Base-by-base conservation (phyloP, 192 early-diverging fungal species). In the Coemansia sp. region DNA sequence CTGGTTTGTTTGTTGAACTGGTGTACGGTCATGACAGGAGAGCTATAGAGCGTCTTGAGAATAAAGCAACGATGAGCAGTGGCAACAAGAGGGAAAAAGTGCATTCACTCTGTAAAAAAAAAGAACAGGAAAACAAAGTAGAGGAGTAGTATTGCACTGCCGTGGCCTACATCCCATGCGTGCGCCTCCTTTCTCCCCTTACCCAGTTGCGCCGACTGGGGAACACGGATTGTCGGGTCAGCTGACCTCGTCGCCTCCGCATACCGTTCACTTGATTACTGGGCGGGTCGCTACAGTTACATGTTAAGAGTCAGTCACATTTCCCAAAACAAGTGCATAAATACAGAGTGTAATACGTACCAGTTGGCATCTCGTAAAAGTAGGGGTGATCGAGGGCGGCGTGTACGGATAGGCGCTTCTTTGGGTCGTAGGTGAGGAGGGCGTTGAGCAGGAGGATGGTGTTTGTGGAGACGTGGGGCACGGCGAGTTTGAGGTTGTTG, bases 351-450 rank as follows among this genome's bases (percentile, higher is more conserved):
- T 3, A 11, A 28, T 28, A 56, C 67, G 34, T 77, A 75, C 80
- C 76, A 64, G 77, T 64, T 25, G 93, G 93, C n/a, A 86, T 76
- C 59, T 94, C 92, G 16, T 72, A 72, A 65, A 95, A 95, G 62
- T 92, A 95, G 11, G 86, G 70, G 69, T 92, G 90, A 11, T 82
- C 75, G 16, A 92, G 62, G 20, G 45, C 45, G 18, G 18, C 45
- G 28, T 77, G 75, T 12, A 90, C 90, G 9, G 82, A 12, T 38
- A 38, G 37, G 37, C 94, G 85, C 71, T 83, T 75, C 43, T 67
- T 72, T 5, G 93, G 94, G 42, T 91, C 83, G 60, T 93, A 94
- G 0, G 86, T 90, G n/a, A 95, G 77, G 42, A 95, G 59, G 9
- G 80, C 73, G 21, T 82, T 84, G 4, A 95, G 77, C 18, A 95